Evolutionary conservation across 176 grass and related monocot species (phyloP).

Genomic region (Avena eriantha): DNA sequence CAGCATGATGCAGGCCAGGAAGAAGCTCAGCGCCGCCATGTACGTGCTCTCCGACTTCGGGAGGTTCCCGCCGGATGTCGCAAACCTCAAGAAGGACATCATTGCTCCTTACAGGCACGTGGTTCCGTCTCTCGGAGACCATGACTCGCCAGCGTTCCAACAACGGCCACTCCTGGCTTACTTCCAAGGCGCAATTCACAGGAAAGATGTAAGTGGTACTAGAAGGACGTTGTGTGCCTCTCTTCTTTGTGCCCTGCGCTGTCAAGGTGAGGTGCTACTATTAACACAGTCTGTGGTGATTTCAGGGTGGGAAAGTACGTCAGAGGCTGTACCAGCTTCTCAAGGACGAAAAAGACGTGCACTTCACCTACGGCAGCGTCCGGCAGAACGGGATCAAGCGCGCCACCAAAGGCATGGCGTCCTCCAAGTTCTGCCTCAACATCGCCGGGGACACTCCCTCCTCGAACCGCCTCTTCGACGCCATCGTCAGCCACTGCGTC

Average conservation of each 20-base stretch:
- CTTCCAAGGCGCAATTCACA: conserved; percentile 83
- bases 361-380: conserved; percentile 83
- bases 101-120: conserved; percentile 88
- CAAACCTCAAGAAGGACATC: conserved; percentile 88
- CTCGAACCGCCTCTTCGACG: conserved; percentile 89
- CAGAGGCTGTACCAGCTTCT: conserved; percentile 68
- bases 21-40: conserved; percentile 67
- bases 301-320: conserved; percentile 82
- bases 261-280: neutral
- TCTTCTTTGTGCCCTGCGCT: neutral
- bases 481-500: conserved; percentile 80
- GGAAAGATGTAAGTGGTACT: conserved; percentile 72
- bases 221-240: neutral
- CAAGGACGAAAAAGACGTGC: conserved; percentile 71
- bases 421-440: conserved; percentile 86
- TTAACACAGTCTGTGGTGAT: neutral
- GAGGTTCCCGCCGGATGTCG: conserved; percentile 70
- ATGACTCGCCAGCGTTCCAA: conserved; percentile 56
- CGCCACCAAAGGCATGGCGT: conserved; percentile 66
- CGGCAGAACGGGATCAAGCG: conserved; percentile 73
- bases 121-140: conserved; percentile 51
- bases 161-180: conserved; percentile 63
- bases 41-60: conserved; percentile 83
- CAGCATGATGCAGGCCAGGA: conserved; percentile 80
- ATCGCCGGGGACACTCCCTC: conserved; percentile 88